phyloP scores from a whole-genome alignment of 768 basidiomycete genomes.

The Pulveroboletus sp. region DNA sequence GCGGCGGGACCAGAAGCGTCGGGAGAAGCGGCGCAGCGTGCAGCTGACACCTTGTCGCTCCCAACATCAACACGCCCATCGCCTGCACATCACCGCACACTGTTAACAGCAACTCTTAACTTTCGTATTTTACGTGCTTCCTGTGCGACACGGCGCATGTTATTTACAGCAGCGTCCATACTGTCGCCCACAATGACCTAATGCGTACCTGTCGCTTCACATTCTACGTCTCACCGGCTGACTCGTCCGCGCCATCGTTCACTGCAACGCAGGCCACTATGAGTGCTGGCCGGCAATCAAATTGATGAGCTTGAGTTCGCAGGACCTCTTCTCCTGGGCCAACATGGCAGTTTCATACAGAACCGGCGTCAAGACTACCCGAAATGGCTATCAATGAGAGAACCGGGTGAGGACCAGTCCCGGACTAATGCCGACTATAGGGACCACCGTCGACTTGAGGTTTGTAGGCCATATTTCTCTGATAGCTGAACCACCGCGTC shows the following conservation, averaged over 20 bases:
- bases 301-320: too few species aligned
- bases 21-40: constrained; percentile 9
- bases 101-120: neutral
- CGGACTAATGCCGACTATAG: too few species aligned
- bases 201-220: neutral
- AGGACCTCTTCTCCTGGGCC: too few species aligned
- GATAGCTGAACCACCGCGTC: too few species aligned
- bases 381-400: too few species aligned
- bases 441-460: too few species aligned
- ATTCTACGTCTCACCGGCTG: neutral
- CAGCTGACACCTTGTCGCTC: constrained; percentile 15
- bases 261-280: neutral
- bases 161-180: neutral
- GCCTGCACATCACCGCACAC: constrained; percentile 13
- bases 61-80: constrained; percentile 2
- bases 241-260: neutral
- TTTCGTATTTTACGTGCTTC: constrained; percentile 8
- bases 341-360: too few species aligned
- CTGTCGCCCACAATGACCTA: neutral
- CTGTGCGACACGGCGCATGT: neutral
- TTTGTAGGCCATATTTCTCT: too few species aligned
- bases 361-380: too few species aligned
- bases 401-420: too few species aligned
- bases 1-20: constrained; percentile 19
- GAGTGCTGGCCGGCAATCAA: too few species aligned